Evolutionary conservation across 2,329 filamentous ascomycete species (phyloP).

Genomic region (Biscogniauxia sp.): DNA sequence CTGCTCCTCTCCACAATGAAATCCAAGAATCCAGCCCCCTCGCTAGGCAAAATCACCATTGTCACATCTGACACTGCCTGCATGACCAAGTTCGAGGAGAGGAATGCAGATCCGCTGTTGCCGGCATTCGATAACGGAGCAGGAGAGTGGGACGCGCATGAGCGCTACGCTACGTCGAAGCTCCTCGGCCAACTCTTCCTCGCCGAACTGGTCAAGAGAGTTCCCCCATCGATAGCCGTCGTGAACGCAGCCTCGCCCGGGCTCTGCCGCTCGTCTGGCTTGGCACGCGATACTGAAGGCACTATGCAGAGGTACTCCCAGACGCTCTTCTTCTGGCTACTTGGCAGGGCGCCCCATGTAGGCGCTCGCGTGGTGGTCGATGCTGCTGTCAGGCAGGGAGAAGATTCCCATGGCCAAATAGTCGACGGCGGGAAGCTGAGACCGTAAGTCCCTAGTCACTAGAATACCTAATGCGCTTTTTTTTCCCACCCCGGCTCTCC

Average conservation of each 20-base stretch:
- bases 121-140: conserved; percentile 12
- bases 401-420: conserved; percentile 14
- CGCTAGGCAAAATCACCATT: conserved; percentile 22
- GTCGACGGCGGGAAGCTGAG: conserved; percentile 13
- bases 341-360: conserved; percentile 5
- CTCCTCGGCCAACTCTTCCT: conserved; percentile 31
- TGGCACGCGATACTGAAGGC: conserved; percentile 4
- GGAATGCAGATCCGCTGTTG: conserved; percentile 10
- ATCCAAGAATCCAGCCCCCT: conserved; percentile 21
- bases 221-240: conserved; percentile 19
- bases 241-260: conserved; percentile 14
- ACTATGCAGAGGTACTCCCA: neutral
- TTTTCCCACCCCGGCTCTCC: neutral
- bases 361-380: conserved; percentile 14
- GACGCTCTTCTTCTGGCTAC: neutral
- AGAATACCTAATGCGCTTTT: neutral
- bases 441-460: conserved; percentile 10
- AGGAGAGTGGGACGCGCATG: conserved; percentile 8
- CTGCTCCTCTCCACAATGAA: conserved; percentile 47
- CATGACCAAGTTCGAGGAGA: conserved; percentile 18
- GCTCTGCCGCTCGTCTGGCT: conserved; percentile 10
- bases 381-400: conserved; percentile 8
- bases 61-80: conserved; percentile 27
- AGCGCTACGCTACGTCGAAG: conserved; percentile 26
- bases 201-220: conserved; percentile 26